Percentiles rank a stretch among this genome's conserved stretches.
These are phyloP conservation scores for Sporodiniella umbellata DNA, from an alignment of 371 early-diverging fungal species.

Conservation along the genomic window DNA sequence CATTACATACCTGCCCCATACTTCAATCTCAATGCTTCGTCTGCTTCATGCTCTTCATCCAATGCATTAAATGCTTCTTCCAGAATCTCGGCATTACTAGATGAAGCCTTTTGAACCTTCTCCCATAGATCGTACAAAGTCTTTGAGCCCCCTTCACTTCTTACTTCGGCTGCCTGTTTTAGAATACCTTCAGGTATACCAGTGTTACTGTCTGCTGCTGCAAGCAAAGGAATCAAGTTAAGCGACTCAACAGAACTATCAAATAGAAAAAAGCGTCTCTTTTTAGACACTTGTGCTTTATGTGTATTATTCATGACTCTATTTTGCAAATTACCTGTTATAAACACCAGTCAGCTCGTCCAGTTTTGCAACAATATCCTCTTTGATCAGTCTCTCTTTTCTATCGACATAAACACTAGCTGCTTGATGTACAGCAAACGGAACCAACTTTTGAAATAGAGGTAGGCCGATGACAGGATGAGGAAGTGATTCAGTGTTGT, in stretches of 20 bases:
- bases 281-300: background rate
- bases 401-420: slow-evolving; percentile 79
- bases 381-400: slow-evolving; percentile 72
- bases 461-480: slow-evolving; percentile 68
- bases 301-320: background rate
- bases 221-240: slow-evolving; percentile 67
- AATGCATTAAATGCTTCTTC: slow-evolving; percentile 67
- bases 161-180: slow-evolving; percentile 71
- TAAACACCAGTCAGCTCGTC: slow-evolving; percentile 59
- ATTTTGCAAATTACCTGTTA: slow-evolving; percentile 23
- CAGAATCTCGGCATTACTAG: slow-evolving; percentile 48
- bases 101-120: slow-evolving; percentile 52
- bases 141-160: slow-evolving; percentile 62
- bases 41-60: slow-evolving; percentile 72
- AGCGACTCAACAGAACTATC: slow-evolving; percentile 64
- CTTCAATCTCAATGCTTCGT: slow-evolving; percentile 53
- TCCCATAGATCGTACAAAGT: slow-evolving; percentile 61
- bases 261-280: background rate
- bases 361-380: slow-evolving; percentile 57
- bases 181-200: slow-evolving; percentile 71
- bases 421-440: slow-evolving; percentile 88
- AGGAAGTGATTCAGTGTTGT: slow-evolving; percentile 9
- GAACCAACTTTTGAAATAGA: slow-evolving; percentile 79
- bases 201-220: slow-evolving; percentile 62
- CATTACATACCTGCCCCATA: slow-evolving; percentile 47